These are phyloP conservation scores for Nigrospora osmanthi DNA, from an alignment of 2,329 filamentous ascomycete genomes.

Conservation along the genomic window DNA sequence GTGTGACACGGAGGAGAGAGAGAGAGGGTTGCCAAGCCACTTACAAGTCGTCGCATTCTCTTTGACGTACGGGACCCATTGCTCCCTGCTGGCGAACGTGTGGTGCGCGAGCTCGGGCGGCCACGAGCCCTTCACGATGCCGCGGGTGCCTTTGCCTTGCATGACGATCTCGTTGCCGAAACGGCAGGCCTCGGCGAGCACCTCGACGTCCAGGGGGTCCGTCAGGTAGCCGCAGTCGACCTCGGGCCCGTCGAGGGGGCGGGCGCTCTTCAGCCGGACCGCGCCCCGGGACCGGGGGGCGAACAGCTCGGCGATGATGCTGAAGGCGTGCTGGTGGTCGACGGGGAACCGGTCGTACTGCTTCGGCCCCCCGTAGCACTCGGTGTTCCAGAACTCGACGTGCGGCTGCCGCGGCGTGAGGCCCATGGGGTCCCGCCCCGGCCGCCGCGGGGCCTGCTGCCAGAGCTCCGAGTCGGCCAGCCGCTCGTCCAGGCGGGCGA, in stretches of 20 bases:
- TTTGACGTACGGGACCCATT: constrained; percentile 50
- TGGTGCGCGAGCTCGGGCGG: constrained; percentile 44
- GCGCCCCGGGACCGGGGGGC: constrained; percentile 47
- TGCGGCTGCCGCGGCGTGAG: constrained; percentile 48
- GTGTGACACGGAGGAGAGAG: no score
- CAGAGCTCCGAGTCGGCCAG: constrained; percentile 46
- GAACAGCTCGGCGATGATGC: constrained; percentile 50
- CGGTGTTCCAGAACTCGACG: constrained; percentile 55
- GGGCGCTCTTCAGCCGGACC: constrained; percentile 39
- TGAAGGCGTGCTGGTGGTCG: constrained; percentile 46
- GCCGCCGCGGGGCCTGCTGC: constrained; percentile 36
- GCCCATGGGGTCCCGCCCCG: constrained; percentile 56
- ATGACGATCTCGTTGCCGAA: constrained; percentile 54
- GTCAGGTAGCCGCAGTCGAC: constrained; percentile 52
- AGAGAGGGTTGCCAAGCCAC: constrained; percentile 7
- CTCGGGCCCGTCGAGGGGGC: constrained; percentile 42
- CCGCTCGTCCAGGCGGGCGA: constrained; percentile 52
- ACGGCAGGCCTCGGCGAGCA: constrained; percentile 49
- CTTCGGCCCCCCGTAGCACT: constrained; percentile 53
- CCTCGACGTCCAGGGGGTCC: constrained; percentile 49
- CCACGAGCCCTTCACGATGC: constrained; percentile 53
- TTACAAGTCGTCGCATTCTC: constrained; percentile 54
- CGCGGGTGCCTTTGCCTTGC: constrained; percentile 47
- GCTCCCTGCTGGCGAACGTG: constrained; percentile 40
- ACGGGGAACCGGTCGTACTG: constrained; percentile 46